A percentile compares a stretch with the other conserved stretches of the same genome.
Conservation (phyloP, 495 filamentous ascomycete species). For the Aspergillus sclerotioniger region DNA sequence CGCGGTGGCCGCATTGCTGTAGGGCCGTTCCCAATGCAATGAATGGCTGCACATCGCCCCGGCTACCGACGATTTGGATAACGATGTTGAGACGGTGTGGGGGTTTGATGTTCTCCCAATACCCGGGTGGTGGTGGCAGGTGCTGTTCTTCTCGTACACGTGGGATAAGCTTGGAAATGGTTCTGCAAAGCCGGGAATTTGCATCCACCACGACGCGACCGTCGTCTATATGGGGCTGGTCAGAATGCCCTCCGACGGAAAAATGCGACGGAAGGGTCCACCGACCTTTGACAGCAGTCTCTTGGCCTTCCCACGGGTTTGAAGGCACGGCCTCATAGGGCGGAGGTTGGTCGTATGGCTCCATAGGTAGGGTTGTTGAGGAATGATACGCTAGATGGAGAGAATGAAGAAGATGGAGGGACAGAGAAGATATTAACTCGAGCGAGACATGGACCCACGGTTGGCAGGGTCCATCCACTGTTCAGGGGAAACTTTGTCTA, state of each 20-base stretch:
- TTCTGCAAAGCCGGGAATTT: background rate
- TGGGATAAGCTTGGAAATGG: too few species aligned
- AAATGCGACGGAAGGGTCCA: background rate
- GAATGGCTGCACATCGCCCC: slow-evolving; percentile 52
- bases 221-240: background rate
- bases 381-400: too few species aligned
- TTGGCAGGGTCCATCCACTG: too few species aligned
- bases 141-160: too few species aligned
- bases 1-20: slow-evolving; percentile 42
- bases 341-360: slow-evolving; percentile 7
- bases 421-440: too few species aligned
- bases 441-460: too few species aligned
- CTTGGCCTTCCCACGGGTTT: background rate
- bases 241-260: background rate
- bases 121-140: too few species aligned
- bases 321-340: background rate
- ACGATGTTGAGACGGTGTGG: slow-evolving; percentile 42
- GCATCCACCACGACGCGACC: background rate
- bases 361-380: too few species aligned
- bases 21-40: slow-evolving; percentile 49
- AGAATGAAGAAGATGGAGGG: too few species aligned
- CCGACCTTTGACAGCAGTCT: background rate
- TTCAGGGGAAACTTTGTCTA: too few species aligned
- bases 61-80: slow-evolving; percentile 52
- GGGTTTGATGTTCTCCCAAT: too few species aligned